Evolutionary conservation across 2,329 filamentous ascomycete genomes (phyloP), one percentile per base, ranked within the genome.

Genomic region (Exophiala aquamarina): DNA sequence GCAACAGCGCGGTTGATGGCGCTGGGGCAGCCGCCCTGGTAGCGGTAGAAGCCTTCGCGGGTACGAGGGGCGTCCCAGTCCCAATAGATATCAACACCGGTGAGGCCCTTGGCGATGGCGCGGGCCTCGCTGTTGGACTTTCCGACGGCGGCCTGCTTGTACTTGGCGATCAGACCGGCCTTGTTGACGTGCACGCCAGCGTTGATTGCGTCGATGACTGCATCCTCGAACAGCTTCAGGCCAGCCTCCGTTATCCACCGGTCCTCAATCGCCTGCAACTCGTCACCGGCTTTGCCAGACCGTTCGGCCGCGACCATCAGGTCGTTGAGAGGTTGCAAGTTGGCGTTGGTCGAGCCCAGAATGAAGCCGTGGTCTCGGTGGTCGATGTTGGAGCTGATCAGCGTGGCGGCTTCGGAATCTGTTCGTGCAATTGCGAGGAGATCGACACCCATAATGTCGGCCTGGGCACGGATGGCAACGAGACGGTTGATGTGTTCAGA

Each of bases 401-500:
- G 84, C 3, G 93, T 98, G 26, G 93, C 93, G 44, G 93, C 93
- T 77, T 98, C 93, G 60, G 93, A 94, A 71, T 98, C 93, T 49
- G 93, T 98, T 63, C 93, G 86, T 44, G 93, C 93, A 57, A 98
- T 83, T 58, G 89, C 89, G 31, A 98, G 74, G 53, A 98, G 84
- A 65, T 98, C 89, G 54, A 83, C 79, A 83, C 87, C 93, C 93
- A 98, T 97, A 64, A 98, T 97, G 66, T 98, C 93, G 59, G 93
- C 92, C 73, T 98, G 93, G 3, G 93, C 92, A 51, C 93, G 86
- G 68, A 98, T 97, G 60, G 93, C 91, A 41, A 98, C 90, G 44
- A 98, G 79, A 45, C 93, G 86, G 76, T 96, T 97, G 74, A 97
- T 96, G 76, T 98, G 93, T 75, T 98, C 93, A 71, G 83, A 88